Base-by-base conservation (phyloP, 2,329 filamentous ascomycete species). In the Nectriaceae sp. region DNA sequence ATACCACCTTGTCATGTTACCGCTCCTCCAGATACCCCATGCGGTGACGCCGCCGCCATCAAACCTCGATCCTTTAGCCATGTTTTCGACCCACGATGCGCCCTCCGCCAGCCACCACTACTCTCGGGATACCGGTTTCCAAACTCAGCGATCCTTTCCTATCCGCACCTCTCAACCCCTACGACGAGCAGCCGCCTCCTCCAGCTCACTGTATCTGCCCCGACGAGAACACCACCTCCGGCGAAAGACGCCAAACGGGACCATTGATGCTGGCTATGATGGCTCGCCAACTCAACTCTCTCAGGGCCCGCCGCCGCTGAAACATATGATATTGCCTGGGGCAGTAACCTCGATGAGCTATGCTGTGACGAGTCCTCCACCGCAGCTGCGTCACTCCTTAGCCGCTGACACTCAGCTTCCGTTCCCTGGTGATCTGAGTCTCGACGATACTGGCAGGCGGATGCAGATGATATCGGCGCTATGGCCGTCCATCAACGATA, bases 211-310 rank as follows among this genome's bases (percentile, higher is more conserved):
- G 51, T 60, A 65, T 55, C 49, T 62, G 33, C 51, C 59, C 51
- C 67, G 70, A 46, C 66, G 70, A 45, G 90, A 96, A 67, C 85
- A 96, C 68, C 88, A 90, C 60, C 76, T 97, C 47, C 84, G 93
- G 56, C 84, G 93, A 57, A 97, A 97, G 70, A 97, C 93, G 8
- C 94, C 93, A 4, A 93, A 87, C 63, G 94, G 93, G n/a, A 96
- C 91, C 31, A 80, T 97, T 52, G 87, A 93, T 56, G 90, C 89
- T 45, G 91, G 90, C 11, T 97, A 96, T 64, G 92, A 97, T 76
- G 90, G 89, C 24, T 89, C 89, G 4, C 84, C 86, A 2, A 78
- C 85, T 19, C 87, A 90, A 63, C 83, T 87, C 60, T 83, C 80
- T 10, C 83, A 85, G 29, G 88, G 88, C 31, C 87, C 87, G 5